Evolutionary conservation across 805 yeast species (phyloP).

Genomic region (Starmerella potacharoeniae): DNA sequence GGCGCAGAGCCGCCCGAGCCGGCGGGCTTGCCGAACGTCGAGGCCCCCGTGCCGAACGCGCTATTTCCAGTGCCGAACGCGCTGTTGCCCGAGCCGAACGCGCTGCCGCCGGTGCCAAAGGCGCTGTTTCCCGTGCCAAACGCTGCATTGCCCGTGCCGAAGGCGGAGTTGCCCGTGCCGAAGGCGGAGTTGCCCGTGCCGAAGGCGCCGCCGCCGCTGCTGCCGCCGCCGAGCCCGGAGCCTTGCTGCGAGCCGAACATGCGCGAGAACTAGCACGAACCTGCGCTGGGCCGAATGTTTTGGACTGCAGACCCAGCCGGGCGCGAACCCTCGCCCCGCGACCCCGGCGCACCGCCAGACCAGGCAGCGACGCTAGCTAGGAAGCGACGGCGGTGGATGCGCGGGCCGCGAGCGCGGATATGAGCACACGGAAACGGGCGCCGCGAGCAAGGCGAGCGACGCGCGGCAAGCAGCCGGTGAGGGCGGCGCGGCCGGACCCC

Average conservation of each 20-base stretch:
- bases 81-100: constrained; percentile 14
- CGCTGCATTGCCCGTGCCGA: constrained; percentile 8
- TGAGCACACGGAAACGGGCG: no score
- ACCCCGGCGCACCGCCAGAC: no score
- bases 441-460: no score
- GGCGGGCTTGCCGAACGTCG: constrained; percentile 18
- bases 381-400: not conserved
- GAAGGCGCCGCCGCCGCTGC: constrained; percentile 14
- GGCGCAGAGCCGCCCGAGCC: not conserved
- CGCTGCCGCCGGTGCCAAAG: constrained; percentile 13
- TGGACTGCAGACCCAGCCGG: no score
- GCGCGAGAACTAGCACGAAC: not conserved
- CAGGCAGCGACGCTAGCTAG: no score
- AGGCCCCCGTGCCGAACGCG: constrained; percentile 17
- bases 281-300: not conserved
- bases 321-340: no score
- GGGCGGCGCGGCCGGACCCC: not conserved
- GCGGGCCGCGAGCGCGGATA: not conserved
- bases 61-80: constrained; percentile 21
- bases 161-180: constrained; percentile 6
- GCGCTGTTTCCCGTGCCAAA: constrained; percentile 17
- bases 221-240: constrained; percentile 6
- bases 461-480: not conserved
- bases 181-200: constrained; percentile 5
- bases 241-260: not conserved